phyloP scores from a whole-genome alignment of 2,329 filamentous ascomycete species.

The Juglanconis sp. region DNA sequence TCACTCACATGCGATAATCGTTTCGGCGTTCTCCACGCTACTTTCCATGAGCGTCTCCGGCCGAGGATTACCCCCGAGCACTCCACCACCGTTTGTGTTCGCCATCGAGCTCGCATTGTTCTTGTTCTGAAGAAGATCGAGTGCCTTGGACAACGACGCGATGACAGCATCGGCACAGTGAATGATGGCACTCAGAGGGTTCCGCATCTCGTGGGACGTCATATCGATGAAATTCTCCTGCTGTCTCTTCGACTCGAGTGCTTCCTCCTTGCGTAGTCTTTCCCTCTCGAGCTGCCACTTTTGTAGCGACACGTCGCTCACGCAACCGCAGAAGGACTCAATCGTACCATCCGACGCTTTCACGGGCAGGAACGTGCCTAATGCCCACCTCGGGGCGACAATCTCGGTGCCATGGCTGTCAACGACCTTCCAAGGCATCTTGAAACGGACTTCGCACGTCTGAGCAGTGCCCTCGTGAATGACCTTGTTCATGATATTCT shows the following conservation, averaged over 20 bases:
- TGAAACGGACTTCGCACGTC: slow-evolving; percentile 47
- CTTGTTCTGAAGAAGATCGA: slow-evolving; percentile 31
- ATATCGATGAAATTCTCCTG: slow-evolving; percentile 84
- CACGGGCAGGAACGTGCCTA: slow-evolving; percentile 50
- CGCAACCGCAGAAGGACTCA: slow-evolving; percentile 46
- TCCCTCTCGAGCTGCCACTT: slow-evolving; percentile 51
- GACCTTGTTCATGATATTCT: slow-evolving; percentile 38
- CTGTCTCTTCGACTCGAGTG: slow-evolving; percentile 59
- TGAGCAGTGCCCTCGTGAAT: slow-evolving; percentile 39
- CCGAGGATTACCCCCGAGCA: slow-evolving; percentile 23
- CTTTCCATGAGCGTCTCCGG: slow-evolving; percentile 44
- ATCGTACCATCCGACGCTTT: slow-evolving; percentile 43
- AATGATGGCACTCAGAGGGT: slow-evolving; percentile 69
- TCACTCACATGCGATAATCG: slow-evolving; percentile 64
- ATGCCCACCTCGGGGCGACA: slow-evolving; percentile 44
- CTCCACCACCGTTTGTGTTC: background rate
- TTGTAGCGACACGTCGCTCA: slow-evolving; percentile 47
- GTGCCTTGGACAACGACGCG: slow-evolving; percentile 43
- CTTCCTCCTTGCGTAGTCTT: slow-evolving; percentile 49
- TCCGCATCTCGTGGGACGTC: slow-evolving; percentile 69
- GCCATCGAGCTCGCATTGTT: slow-evolving; percentile 3
- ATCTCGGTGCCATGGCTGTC: slow-evolving; percentile 43
- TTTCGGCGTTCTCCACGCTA: slow-evolving; percentile 72
- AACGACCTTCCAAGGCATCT: slow-evolving; percentile 43
- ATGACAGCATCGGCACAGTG: slow-evolving; percentile 72